These are phyloP conservation scores for Lagenidium giganteum DNA, from an alignment of 352 stramenopile species.

Conservation along the genomic window DNA sequence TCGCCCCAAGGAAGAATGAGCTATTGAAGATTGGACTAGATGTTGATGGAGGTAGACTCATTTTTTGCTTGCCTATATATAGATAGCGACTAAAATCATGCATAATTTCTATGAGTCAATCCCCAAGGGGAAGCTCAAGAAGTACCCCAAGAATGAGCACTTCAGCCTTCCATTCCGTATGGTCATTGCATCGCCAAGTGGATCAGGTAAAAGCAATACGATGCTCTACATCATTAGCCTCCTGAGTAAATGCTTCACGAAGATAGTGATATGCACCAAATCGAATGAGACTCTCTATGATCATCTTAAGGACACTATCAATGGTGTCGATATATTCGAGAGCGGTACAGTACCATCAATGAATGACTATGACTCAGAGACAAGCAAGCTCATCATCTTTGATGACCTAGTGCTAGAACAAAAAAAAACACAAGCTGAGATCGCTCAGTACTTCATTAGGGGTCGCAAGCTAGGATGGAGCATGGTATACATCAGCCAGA, in stretches of 20 bases:
- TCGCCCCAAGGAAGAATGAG: conserved; percentile 6
- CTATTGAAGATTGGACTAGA: conserved; percentile 10
- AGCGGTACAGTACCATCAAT: conserved; percentile 2
- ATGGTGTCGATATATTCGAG: conserved; percentile 5
- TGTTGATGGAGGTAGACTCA: conserved; percentile 5
- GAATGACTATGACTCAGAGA: conserved; percentile 5
- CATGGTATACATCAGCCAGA: conserved; percentile 10
- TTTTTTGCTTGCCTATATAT: too few species aligned
- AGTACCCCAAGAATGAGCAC: conserved; percentile 8
- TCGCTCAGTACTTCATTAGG: conserved; percentile 9
- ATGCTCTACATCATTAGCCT: conserved; percentile 10
- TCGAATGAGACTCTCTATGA: conserved; percentile 9
- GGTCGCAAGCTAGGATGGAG: conserved; percentile 4
- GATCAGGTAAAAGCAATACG: conserved; percentile 1
- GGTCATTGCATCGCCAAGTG: conserved; percentile 3
- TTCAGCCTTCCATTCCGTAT: conserved; percentile 12
- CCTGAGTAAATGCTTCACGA: conserved; percentile 10
- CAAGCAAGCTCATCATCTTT: conserved; percentile 11
- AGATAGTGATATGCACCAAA: conserved; percentile 10
- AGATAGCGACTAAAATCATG: conserved; percentile 6
- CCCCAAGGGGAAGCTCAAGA: conserved; percentile 10
- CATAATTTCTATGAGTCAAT: conserved; percentile 14
- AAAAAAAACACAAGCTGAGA: conserved; percentile 9
- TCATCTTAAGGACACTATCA: conserved; percentile 8
- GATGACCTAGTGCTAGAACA: conserved; percentile 7